Evolutionary conservation across 148 eudicot species (phyloP), one percentile per base, ranked within the genome.

Genomic region (Rhododendron griersonianum): DNA sequence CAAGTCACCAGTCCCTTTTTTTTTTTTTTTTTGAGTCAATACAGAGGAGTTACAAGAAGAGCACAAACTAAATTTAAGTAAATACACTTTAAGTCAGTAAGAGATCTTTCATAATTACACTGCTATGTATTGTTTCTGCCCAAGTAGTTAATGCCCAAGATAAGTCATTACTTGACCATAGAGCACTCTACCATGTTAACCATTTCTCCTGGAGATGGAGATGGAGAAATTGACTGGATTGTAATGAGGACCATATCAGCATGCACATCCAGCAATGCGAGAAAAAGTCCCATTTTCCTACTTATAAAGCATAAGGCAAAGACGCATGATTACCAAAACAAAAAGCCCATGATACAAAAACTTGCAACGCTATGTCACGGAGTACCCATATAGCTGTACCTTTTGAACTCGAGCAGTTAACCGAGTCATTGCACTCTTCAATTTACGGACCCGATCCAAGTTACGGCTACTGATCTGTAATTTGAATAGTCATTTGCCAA

Each of bases 371-470:
- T 23, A 51, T 39, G 41, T 77, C 33, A 78, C 25, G 1, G 21
- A 28, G 71, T n/a, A 79, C 6, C 50, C 82, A 15, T 13, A 71
- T 30, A 30, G 39, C 76, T 35, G 82, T 86, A 92, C 96, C 96
- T 94, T 94, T 84, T 94, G 96, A 87, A 94, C 96, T 63, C 96
- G 92, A 78, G 93, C 94, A 63, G 94, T 94, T 90, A 94, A 89
- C 85, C 96, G 91, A 57, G 96, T 94, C 96, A 94, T 94, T 48
- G 93, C 95, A 87, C 96, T 94, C 88, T 94, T 94, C 90, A 94
- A 82, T 91, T 94, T 94, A 85, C 96, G 91, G 61, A 94, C 96
- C 81, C 96, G 89, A 53, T 94, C 96, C 90, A 94, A 90, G 84
- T 94, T 94, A 45, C 96, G 91, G 89, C 96, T 94, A 86, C 95